Base-by-base conservation (phyloP, 164 flowering plant species). In the Vitis amurensis region DNA sequence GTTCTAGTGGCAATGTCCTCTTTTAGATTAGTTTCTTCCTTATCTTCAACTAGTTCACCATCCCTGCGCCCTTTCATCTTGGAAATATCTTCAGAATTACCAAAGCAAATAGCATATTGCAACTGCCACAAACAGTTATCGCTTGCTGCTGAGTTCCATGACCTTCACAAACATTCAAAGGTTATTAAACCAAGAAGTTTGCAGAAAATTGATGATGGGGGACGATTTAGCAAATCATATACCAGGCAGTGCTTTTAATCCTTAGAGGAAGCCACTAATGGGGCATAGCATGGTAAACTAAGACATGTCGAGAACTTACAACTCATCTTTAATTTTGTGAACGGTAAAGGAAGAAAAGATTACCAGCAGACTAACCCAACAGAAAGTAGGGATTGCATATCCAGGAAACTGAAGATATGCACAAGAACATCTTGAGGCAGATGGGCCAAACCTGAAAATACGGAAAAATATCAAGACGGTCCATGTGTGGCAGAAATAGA, bases 371-470 rank as follows among this genome's bases (percentile, higher is more conserved):
- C 97, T 58, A 63, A 73, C 29, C 84, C 85, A 72, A 71, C 91
- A 63, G 87, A 75, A 74, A 79, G 78, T 63, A 94, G 67, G 69
- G 97, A 91, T 56, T 66, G 79, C 79, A 88, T 48, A 80, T 94
- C 97, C 15, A 94, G 84, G 73, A 87, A 89, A 71, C 95, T 77
- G 72, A 92, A 91, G 69, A 94, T 71, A 66, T 86, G 90, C 57
- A 84, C 44, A 66, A 94, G 91, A 78, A 92, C 85, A 85, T 94
- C 97, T 56, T 88, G 81, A 60, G 95, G 95, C 61, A 92, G 76
- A 49, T 78, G 76, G 23, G 64, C 64, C 17, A 78, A 69, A 70
- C 80, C 98, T 92, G 87, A 66, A 77, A 76, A 37, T n/a, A 23
- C 5, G 3, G 2, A 47, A 19, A 47, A 59, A 68, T 9, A 12